A percentile compares a stretch with the other conserved stretches of the same genome.
phyloP scores from a whole-genome alignment of 768 basidiomycete genomes.

The Trametes sanguinea region DNA sequence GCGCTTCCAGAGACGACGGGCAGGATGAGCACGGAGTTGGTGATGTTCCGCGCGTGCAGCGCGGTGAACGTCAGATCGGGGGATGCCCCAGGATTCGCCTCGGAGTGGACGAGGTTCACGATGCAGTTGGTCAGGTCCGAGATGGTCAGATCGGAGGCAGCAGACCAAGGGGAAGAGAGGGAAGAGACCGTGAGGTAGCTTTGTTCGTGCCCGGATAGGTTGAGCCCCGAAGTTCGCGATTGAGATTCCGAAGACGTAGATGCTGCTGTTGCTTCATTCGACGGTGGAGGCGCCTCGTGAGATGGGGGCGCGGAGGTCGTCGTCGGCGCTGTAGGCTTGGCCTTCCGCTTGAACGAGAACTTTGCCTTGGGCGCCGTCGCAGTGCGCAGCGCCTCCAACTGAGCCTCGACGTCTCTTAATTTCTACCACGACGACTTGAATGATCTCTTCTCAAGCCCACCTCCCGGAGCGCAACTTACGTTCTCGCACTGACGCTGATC shows the following conservation, averaged over 20 bases:
- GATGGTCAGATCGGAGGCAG: slow-evolving; percentile 58
- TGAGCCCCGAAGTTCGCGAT: slow-evolving; percentile 33
- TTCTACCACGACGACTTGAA: slow-evolving; percentile 45
- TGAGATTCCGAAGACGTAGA: neutral
- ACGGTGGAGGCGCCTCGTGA: too few species aligned
- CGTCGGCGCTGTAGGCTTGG: slow-evolving; percentile 18
- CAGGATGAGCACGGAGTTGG: slow-evolving; percentile 62
- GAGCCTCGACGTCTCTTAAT: slow-evolving; percentile 61
- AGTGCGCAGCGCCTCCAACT: slow-evolving; percentile 52
- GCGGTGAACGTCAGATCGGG: slow-evolving; percentile 44
- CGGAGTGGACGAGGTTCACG: slow-evolving; percentile 57
- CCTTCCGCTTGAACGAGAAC: slow-evolving; percentile 67
- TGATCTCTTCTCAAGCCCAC: neutral
- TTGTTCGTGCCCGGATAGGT: slow-evolving; percentile 48
- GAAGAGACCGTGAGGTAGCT: slow-evolving; percentile 48
- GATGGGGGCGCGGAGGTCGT: neutral
- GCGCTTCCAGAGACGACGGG: slow-evolving; percentile 71
- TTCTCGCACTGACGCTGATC: slow-evolving; percentile 73
- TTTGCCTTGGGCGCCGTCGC: slow-evolving; percentile 52
- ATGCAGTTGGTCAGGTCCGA: slow-evolving; percentile 68
- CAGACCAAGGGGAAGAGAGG: slow-evolving; percentile 38
- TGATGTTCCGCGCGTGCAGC: slow-evolving; percentile 64
- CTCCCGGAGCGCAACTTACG: slow-evolving; percentile 43
- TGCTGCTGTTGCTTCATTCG: neutral
- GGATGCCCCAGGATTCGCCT: slow-evolving; percentile 8